A percentile compares a stretch with the other conserved stretches of the same genome.
Evolutionary conservation across 1,284 basidiomycete genomes (phyloP).

Genomic region (Fistulina hepatica): DNA sequence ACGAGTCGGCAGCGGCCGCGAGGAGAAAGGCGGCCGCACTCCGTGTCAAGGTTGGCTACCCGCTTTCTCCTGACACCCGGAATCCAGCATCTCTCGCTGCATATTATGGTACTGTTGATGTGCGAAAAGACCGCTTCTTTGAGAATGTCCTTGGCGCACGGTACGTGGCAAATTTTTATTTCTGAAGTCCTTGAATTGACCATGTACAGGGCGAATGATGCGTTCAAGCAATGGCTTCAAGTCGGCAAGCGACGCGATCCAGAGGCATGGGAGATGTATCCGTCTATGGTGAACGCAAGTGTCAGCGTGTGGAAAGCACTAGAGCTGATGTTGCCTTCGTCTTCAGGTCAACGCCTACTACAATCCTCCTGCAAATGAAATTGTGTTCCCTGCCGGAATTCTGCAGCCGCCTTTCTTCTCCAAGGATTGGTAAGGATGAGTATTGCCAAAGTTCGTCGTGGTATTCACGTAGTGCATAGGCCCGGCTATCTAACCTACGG

Average conservation of each 20-base stretch:
- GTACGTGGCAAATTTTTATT: slow-evolving; percentile 28
- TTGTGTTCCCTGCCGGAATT: slow-evolving; percentile 96
- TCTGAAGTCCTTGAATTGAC: slow-evolving; percentile 3
- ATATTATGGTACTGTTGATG: slow-evolving; percentile 68
- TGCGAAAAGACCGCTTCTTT: slow-evolving; percentile 69
- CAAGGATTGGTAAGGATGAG: slow-evolving; percentile 51
- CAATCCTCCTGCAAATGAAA: slow-evolving; percentile 77
- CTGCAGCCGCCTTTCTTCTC: slow-evolving; percentile 90
- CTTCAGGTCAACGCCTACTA: slow-evolving; percentile 76
- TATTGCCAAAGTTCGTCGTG: slow-evolving; percentile 1
- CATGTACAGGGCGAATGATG: slow-evolving; percentile 37
- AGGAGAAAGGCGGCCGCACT: slow-evolving; percentile 79
- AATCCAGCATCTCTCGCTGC: slow-evolving; percentile 56
- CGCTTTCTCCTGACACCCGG: slow-evolving; percentile 73
- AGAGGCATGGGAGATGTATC: slow-evolving; percentile 83
- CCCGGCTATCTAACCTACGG: slow-evolving; percentile 86
- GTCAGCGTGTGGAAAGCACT: slow-evolving; percentile 26
- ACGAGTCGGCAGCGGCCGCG: slow-evolving; percentile 73
- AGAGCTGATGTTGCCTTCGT: too few species aligned
- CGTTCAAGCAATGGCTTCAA: slow-evolving; percentile 62
- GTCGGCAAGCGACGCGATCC: slow-evolving; percentile 66
- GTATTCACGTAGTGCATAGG: slow-evolving; percentile 30
- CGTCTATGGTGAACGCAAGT: slow-evolving; percentile 74
- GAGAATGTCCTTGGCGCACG: slow-evolving; percentile 66
- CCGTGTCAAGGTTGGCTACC: slow-evolving; percentile 83